Evolutionary conservation across 164 flowering plant species (phyloP), one percentile per base, ranked within the genome.

Genomic region (Dillenia suffruticosa): DNA sequence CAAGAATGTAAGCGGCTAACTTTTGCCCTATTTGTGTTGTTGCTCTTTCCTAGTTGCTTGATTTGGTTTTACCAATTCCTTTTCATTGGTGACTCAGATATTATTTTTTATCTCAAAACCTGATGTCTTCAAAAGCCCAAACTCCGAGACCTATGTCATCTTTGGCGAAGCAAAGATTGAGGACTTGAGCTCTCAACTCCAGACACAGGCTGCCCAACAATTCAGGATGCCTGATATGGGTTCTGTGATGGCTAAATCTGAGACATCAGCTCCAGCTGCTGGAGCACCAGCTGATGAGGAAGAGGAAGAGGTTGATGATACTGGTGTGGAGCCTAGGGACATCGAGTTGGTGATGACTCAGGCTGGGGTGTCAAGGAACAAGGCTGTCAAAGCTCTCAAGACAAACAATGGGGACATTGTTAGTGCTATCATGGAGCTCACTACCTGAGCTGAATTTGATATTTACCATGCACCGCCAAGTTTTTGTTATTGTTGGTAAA

Each of bases 91-190:
- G 44, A 16, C 71, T 52, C 84, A 90, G 97, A 73, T 91, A 44
- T 62, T 91, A 51, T 91, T 91, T 72, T 82, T 84, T 74, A 88
- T 91, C 79, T 88, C 91, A 44, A 91, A 85, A 53, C 97, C 97
- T 11, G 97, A 91, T 79, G 92, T 88, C 32, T 91, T 91, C 82
- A 91, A 88, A 77, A 91, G 95, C 77, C 97, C 97, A 19, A 72
- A 83, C 51, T 88, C 97, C 5, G 97, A 90, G 62, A 90, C 97
- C 24, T 90, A 88, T 46, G 72, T 90, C 62, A 83, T 90, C 52
- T 85, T 90, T 64, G 96, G 96, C 8, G 96, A 87, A 79, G 97
- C 97, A 12, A 90, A 90, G 86, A 86, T 88, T 19, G 97, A 88
- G 78, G 97, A 91, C 46, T 71, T 91, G 83, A 88, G 93, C 79